A percentile compares a stretch with the other conserved stretches of the same genome.
phyloP scores from a whole-genome alignment of 768 basidiomycete genomes.

The Lactarius sanguifluus region DNA sequence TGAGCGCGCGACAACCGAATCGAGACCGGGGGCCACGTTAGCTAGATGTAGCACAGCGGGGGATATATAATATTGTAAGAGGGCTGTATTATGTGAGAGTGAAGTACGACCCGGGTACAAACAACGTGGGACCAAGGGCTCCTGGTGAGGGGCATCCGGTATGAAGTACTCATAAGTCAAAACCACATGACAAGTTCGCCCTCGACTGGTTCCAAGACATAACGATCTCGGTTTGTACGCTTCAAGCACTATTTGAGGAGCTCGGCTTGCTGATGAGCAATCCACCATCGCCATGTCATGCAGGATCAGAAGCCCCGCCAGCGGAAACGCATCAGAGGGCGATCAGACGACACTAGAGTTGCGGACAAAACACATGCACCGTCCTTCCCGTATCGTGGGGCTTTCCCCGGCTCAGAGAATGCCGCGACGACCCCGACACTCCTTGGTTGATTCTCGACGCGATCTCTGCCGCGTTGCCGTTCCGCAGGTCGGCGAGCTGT shows the following conservation, averaged over 20 bases:
- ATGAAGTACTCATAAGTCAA: neutral
- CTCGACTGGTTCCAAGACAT: constrained; percentile 54
- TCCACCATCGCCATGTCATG: neutral
- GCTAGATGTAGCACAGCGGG: too few relatives aligned
- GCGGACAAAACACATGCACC: constrained; percentile 48
- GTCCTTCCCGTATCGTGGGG: constrained; percentile 39
- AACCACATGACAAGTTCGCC: constrained; percentile 81
- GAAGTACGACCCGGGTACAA: neutral
- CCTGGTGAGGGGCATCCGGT: neutral
- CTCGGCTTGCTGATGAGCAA: neutral
- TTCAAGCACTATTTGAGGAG: neutral
- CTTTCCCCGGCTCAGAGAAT: constrained; percentile 84
- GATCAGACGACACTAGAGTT: constrained; percentile 4
- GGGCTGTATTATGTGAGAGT: neutral
- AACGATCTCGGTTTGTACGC: neutral
- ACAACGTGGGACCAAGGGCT: neutral
- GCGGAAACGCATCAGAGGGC: too few relatives aligned
- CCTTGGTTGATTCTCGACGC: constrained; percentile 75
- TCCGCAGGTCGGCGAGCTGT: constrained; percentile 73
- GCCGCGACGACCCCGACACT: constrained; percentile 73
- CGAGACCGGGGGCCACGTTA: too few relatives aligned
- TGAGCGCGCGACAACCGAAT: too few relatives aligned
- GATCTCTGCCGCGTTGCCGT: constrained; percentile 62
- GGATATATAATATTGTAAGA: too few relatives aligned
- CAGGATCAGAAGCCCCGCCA: too few relatives aligned